Conservation (phyloP, 2,329 filamentous ascomycete species). For the Epichloe hybrida region DNA sequence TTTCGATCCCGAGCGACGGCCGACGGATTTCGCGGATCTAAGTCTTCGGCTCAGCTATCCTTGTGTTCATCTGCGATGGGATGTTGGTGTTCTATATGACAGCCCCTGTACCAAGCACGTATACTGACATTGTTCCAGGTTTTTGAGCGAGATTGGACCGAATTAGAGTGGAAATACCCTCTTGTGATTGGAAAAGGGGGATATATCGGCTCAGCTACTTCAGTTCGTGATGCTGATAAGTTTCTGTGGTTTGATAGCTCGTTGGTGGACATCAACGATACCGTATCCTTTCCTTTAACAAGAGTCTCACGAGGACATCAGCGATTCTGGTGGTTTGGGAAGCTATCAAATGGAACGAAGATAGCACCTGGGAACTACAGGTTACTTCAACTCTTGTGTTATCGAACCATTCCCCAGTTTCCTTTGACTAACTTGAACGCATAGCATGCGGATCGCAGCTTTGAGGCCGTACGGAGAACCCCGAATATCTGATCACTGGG, state of each 20-base stretch:
- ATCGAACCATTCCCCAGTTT: neutral
- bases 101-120: neutral
- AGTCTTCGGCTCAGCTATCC: conserved; percentile 17
- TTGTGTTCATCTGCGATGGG: conserved; percentile 22
- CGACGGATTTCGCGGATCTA: conserved; percentile 19
- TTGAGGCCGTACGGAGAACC: conserved; percentile 28
- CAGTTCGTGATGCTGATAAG: conserved; percentile 6
- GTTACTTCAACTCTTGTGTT: conserved; percentile 9
- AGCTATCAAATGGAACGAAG: conserved; percentile 26
- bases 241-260: conserved; percentile 1
- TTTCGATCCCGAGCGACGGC: conserved; percentile 16
- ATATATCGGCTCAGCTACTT: conserved; percentile 30
- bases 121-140: conserved; percentile 15
- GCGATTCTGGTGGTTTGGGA: conserved; percentile 29
- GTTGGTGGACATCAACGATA: conserved; percentile 20
- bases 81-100: conserved; percentile 14
- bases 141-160: conserved; percentile 24
- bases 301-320: conserved; percentile 20
- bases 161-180: conserved; percentile 29
- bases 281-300: conserved; percentile 23
- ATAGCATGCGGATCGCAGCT: conserved; percentile 27
- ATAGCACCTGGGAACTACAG: conserved; percentile 28
- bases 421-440: neutral
- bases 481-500: conserved; percentile 27
- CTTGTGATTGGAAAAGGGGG: conserved; percentile 23